Evolutionary conservation across 1,284 basidiomycete genomes (phyloP), one percentile per base, ranked within the genome.

Genomic region (Phylloboletellus chloephorus): DNA sequence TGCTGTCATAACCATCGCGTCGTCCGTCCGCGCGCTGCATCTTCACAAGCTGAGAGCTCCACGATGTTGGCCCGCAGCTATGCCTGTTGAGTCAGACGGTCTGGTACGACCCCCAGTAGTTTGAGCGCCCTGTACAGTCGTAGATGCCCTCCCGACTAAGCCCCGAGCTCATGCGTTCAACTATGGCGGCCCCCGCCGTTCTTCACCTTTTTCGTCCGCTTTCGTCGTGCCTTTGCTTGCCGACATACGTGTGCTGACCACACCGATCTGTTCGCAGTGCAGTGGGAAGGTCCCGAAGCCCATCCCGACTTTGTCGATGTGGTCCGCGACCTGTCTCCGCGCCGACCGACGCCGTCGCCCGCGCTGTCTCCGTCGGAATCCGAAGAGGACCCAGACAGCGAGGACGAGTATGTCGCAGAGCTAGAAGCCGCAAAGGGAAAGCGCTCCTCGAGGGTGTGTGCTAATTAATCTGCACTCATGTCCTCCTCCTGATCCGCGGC

Each of bases 371-470:
- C 58, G 13, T 70, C 71, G 7, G 76, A 76, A 47, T 74, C 78
- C 3, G 75, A 74, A 29, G 71, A 67, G 24, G 71, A 74, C 26
- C 61, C 61, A 31, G 73, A 67, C 38, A 82, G 77, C 54, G 82
- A 75, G 48, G 83, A 87, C 50, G 84, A 87, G 52, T 82, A 83
- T 58, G 68, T 81, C 29, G 79, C 65, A 20, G 74, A 74, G 41
- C 57, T 60, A 24, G 53, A 56, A 37, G 60, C 60, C 49, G 49
- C 49, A 28, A 70, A 60, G 44, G 48, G 46, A 37, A 58, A 51
- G 45, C 51, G 37, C 2, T 31, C 44, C 7, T 47, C 61, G 7
- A 77, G 73, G 67, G 79, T 80, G 51, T 51, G 73, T 69, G 35
- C 34, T 26, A 23, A n/a, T 32, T 30, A 17, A 21, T 25, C 16